Base-by-base conservation (phyloP, 2,329 filamentous ascomycete genomes). In the Pseudopyrenochaeta lycopersici region DNA sequence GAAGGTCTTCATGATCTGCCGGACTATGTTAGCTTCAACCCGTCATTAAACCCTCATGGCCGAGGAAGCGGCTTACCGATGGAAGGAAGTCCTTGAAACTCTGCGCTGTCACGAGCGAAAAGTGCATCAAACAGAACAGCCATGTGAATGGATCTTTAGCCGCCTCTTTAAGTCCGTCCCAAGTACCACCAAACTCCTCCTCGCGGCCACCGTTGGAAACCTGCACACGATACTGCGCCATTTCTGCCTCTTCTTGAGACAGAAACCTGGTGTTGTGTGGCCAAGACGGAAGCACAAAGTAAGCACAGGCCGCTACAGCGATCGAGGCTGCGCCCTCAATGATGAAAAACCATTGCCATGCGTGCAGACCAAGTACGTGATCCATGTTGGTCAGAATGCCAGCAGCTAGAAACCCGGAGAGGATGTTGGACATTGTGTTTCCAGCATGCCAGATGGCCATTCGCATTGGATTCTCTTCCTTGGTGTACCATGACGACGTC, bases 281-380 rank as follows among this genome's bases (percentile, higher is more conserved):
- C 54, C 54, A 60, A 5, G 0, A 73, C 72, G 46, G 79, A 44
- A 55, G 52, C 39, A 52, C 5, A 18, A 76, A 73, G 35, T 64
- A 77, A 1, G 74, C 70, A 2, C 61, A 54, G 12, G 74, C 48
- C 7, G 72, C 75, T 12, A 77, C 67, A 2, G 71, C 36, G 46
- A 78, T 73, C 0, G 84, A 86, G 1, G 78, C 79, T 2, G 85
- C 79, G 1, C 85, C 85, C 63, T 87, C 85, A 78, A 80, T 77
- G 56, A 80, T 73, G 61, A 81, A 79, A 42, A 81, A 78, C 79
- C 78, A 81, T n/a, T 80, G 74, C 79, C 62, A 66, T 0, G 62
- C 46, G 12, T 60, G 66, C 23, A 80, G 67, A 12, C 74, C 74
- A 11, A 67, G 55, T 20, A 75, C 64, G 11, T 75, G 71, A 10